These are phyloP conservation scores for Talaromyces adpressus DNA, from an alignment of 495 filamentous ascomycete species.

Conservation along the genomic window DNA sequence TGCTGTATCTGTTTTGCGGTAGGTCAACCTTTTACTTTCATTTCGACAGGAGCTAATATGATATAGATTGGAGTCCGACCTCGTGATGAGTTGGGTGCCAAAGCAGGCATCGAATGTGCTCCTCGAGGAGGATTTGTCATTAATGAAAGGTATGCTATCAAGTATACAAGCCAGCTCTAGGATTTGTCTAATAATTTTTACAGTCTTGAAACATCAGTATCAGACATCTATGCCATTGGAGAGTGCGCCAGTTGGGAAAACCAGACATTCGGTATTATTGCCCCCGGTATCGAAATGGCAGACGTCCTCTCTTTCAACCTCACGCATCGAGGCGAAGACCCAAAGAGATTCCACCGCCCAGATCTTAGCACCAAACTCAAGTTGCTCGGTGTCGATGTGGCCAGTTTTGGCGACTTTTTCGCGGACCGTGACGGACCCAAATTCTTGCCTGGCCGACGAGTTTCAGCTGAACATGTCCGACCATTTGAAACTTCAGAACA, in stretches of 20 bases:
- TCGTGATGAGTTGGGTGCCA: conserved; percentile 70
- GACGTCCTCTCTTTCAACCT: conserved; percentile 94
- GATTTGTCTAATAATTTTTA: too few species aligned
- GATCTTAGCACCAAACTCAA: conserved; percentile 95
- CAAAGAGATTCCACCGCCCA: conserved; percentile 69
- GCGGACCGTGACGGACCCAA: conserved; percentile 85
- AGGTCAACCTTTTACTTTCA: conserved; percentile 18
- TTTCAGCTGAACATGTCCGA: conserved; percentile 9
- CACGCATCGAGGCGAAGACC: conserved; percentile 70
- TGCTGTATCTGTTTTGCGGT: conserved; percentile 85
- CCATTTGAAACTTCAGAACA: conserved; percentile 13
- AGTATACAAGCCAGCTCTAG: too few species aligned
- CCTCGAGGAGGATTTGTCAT: conserved; percentile 75
- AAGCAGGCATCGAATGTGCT: conserved; percentile 66
- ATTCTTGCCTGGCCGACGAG: conserved; percentile 53
- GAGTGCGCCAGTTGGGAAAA: conserved; percentile 95
- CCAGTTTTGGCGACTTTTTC: conserved; percentile 95
- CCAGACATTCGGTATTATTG: conserved; percentile 90
- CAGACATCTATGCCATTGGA: conserved; percentile 83
- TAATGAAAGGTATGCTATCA: conserved; percentile 53
- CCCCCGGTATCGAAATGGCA: conserved; percentile 93
- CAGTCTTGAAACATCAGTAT: conserved; percentile 63
- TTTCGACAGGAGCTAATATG: neutral
- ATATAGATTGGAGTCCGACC: conserved; percentile 73
- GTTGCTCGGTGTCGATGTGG: conserved; percentile 87